A percentile compares a stretch with the other conserved stretches of the same genome.
phyloP scores from a whole-genome alignment of 352 stramenopile genomes.

The Phytophthora melonis region DNA sequence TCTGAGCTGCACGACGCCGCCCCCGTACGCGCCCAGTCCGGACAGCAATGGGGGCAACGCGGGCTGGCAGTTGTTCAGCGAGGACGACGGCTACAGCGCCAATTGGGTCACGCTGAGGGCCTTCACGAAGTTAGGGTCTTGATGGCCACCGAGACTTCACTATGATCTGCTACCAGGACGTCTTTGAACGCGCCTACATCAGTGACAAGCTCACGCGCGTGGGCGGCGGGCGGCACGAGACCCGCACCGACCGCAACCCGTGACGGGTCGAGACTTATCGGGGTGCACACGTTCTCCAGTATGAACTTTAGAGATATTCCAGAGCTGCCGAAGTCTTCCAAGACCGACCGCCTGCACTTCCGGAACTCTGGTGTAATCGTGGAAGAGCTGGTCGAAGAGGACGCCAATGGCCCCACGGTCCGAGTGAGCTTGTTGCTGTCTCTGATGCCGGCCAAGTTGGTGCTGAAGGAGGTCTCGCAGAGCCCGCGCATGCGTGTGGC shows the following conservation, averaged over 20 bases:
- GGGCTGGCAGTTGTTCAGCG: constrained; percentile 44
- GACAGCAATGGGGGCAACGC: constrained; percentile 8
- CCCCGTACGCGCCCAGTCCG: constrained; percentile 28
- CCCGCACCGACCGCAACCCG: constrained; percentile 15
- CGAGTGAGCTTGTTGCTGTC: constrained; percentile 67
- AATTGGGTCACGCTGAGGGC: constrained; percentile 62
- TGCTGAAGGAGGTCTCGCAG: constrained; percentile 49
- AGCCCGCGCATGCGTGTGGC: constrained; percentile 47
- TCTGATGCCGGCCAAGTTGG: constrained; percentile 54
- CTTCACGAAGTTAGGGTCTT: constrained; percentile 40
- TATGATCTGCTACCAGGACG: constrained; percentile 71
- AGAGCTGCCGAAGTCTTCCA: constrained; percentile 50
- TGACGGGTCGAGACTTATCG: constrained; percentile 44
- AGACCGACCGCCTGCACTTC: constrained; percentile 62
- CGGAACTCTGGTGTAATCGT: constrained; percentile 68
- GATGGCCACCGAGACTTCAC: constrained; percentile 66
- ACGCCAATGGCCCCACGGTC: constrained; percentile 41
- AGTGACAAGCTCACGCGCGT: constrained; percentile 40
- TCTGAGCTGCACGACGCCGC: constrained; percentile 56
- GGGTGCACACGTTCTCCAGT: constrained; percentile 64
- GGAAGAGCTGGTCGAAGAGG: constrained; percentile 45
- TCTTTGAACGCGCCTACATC: constrained; percentile 53
- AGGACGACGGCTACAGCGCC: constrained; percentile 67
- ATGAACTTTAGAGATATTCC: constrained; percentile 78
- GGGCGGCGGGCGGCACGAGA: constrained; percentile 33